Evolutionary conservation across 257 asterid genomes (phyloP), one percentile per base, ranked within the genome.

Genomic region (Scutellaria baicalensis): DNA sequence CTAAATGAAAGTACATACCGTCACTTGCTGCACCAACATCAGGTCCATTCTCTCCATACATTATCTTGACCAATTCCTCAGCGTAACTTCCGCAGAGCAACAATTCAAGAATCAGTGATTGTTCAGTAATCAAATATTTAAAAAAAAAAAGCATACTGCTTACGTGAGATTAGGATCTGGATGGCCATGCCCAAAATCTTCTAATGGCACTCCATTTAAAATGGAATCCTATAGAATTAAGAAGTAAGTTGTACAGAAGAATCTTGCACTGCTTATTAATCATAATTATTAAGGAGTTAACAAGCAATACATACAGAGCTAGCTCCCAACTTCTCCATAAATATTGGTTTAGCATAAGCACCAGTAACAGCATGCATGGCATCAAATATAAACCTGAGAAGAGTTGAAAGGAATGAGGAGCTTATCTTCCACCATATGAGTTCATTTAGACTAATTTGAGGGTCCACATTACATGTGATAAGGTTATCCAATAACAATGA

Each of bases 301-400:
- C 36, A 5, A 14, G 40, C 9, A 49, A 72, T 63, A 77, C 89
- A 62, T 86, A 91, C 99, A 47, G 67, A 73, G 83, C 80, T 79
- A 69, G 97, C 97, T 82, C 97, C 96, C 63, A 94, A 86, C 83
- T 88, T 91, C 84, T 91, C 99, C 74, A 91, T 96, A 68, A 89
- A 89, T 52, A 91, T 94, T 44, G 99, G 99, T 47, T 91, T 80
- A 63, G 97, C 99, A 78, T 94, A 94, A 70, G 99, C 97, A 71
- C 99, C 97, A 17, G 99, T 88, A 43, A 94, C 97, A 52, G 99
- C 99, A 80, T 91, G 97, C 99, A 94, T 94, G 78, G 97, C 97
- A 77, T 94, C 97, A 84, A 89, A 89, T 49, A 78, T 78, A 82
- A 91, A 87, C 92, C 99, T 94, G 90, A 50, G 71, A 66, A 67